Base-by-base conservation (phyloP, 495 filamentous ascomycete genomes). In the Acidomyces sp. region DNA sequence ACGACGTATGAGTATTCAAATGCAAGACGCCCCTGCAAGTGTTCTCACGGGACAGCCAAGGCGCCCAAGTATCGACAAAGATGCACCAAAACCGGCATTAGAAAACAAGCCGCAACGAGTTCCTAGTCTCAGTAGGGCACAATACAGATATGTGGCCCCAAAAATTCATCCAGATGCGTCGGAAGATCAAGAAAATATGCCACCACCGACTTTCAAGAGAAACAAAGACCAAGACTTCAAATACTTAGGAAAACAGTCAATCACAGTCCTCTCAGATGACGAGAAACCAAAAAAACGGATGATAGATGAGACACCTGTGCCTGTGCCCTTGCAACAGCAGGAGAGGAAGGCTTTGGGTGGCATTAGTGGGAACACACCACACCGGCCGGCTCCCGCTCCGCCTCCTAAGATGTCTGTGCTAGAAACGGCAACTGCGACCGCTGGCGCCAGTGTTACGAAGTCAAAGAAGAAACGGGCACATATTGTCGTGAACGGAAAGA, bases 351-450 rank as follows among this genome's bases (percentile, higher is more conserved):
- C 79, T 19, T 64, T 97, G 4, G 71, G 77, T 1, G 65, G 64
- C 2, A 69, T 81, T 44, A 88, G 72, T 58, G 76, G 75, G 45
- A 97, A 96, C 52, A 90, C 88, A 7, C 79, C 53, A 7, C 49
- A 55, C 26, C 48, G 52, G n/a, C 54, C 55, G 26, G 52, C 77
- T 7, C 82, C 78, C 15, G 80, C 85, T 1, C 90, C 80, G 3
- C 80, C 80, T 3, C 80, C 90, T 0, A 95, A 93, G 55, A 96
- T 96, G 88, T 88, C 83, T 0, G 80, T 94, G 12, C 64, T 94
- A 4, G 84, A 96, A 37, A 82, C 88, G 5, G 90, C 85, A 7
- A 94, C 90, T 4, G 79, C 84, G 20, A 76, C 76, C 3, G 86
- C 77, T 20, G 87, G 86, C 10, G 80, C 84, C 9, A 74, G 80